Conservation (phyloP, 2,329 filamentous ascomycete genomes). For the Aspergillus sp. region DNA sequence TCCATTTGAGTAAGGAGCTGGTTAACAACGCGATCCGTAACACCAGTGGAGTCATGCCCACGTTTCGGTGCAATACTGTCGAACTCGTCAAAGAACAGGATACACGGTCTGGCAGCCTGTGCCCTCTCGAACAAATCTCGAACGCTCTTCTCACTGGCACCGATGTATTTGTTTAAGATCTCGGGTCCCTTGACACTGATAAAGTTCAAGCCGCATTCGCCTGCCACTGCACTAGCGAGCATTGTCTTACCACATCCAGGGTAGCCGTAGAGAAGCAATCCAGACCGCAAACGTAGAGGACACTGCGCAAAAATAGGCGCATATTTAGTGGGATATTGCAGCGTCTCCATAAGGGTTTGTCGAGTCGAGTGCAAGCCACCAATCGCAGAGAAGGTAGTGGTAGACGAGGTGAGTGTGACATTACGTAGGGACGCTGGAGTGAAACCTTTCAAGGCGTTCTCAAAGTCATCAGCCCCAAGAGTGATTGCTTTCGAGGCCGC, state of each 20-base stretch:
- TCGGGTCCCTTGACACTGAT: constrained; percentile 97
- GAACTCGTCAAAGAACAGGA: constrained; percentile 98
- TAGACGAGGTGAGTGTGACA: constrained; percentile 86
- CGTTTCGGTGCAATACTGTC: constrained; percentile 96
- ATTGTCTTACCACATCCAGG: constrained; percentile 96
- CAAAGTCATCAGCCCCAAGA: constrained; percentile 70
- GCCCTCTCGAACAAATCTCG: constrained; percentile 92
- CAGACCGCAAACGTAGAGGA: constrained; percentile 86
- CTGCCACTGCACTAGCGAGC: constrained; percentile 91
- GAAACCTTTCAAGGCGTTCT: constrained; percentile 79
- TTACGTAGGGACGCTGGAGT: constrained; percentile 92
- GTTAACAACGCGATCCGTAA: constrained; percentile 98
- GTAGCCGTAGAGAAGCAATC: constrained; percentile 86
- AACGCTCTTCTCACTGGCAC: constrained; percentile 92
- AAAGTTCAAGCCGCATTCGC: constrained; percentile 96
- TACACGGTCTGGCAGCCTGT: constrained; percentile 78
- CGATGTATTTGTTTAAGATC: constrained; percentile 98
- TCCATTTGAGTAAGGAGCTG: constrained; percentile 99
- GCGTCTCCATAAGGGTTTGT: constrained; percentile 83
- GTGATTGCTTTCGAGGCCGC: constrained; percentile 51
- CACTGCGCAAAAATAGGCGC: constrained; percentile 96
- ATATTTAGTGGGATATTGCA: constrained; percentile 96
- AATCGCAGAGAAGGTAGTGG: constrained; percentile 86
- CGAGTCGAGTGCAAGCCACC: constrained; percentile 82
- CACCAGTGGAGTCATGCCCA: constrained; percentile 92